Evolutionary conservation across 2,329 filamentous ascomycete genomes (phyloP).

Genomic region (Fusarium concolor): DNA sequence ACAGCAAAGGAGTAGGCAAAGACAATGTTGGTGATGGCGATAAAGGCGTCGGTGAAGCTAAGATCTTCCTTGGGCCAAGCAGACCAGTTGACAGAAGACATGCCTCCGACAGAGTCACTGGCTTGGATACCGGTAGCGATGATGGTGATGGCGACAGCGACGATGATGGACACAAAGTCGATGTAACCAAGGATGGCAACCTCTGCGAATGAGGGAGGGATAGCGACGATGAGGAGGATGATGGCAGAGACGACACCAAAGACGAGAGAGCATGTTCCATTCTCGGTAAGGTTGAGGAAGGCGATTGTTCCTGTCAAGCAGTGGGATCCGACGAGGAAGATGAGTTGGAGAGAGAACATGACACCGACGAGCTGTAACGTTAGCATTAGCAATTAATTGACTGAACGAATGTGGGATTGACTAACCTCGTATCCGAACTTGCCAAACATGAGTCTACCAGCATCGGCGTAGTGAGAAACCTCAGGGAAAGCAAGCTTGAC

Average conservation of each 20-base stretch:
- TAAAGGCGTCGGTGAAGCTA: constrained; percentile 66
- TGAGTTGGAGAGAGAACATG: constrained; percentile 71
- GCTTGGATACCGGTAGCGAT: constrained; percentile 68
- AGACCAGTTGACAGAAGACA: constrained; percentile 55
- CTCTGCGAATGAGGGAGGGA: constrained; percentile 62
- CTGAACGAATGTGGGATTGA: neutral
- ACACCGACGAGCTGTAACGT: constrained; percentile 61
- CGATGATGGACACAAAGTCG: constrained; percentile 71
- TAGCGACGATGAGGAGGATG: constrained; percentile 58
- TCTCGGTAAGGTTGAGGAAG: constrained; percentile 71
- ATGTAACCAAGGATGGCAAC: constrained; percentile 63
- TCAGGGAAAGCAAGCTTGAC: constrained; percentile 65
- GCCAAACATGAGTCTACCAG: constrained; percentile 71
- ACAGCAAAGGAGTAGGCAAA: constrained; percentile 73
- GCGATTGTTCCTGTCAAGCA: constrained; percentile 77
- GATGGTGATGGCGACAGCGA: constrained; percentile 74
- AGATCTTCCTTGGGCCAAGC: constrained; percentile 60
- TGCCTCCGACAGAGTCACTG: constrained; percentile 47
- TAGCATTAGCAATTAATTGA: neutral
- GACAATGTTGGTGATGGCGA: constrained; percentile 75
- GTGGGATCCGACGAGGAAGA: constrained; percentile 79
- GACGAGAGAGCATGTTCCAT: constrained; percentile 61
- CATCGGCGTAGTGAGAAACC: constrained; percentile 75
- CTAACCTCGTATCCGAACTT: constrained; percentile 65
- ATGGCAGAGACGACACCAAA: constrained; percentile 61